phyloP scores from a whole-genome alignment of 2,329 filamentous ascomycete species.

The Aspergillus fischeri region DNA sequence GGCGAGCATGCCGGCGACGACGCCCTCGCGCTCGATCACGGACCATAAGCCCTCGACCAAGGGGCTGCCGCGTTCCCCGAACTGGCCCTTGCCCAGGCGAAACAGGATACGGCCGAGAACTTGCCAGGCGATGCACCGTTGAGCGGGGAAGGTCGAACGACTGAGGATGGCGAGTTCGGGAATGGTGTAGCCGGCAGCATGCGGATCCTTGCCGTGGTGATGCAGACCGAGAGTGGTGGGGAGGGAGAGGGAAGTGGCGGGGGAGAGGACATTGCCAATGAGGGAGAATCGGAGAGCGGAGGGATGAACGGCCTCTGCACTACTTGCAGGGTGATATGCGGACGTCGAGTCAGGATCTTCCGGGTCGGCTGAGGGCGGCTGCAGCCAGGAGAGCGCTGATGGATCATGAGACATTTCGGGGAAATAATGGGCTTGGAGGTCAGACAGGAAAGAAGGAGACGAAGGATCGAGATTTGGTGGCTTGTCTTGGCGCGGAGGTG shows the following conservation, averaged over 20 bases:
- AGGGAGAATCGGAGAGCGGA: conserved; percentile 87
- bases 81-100: conserved; percentile 70
- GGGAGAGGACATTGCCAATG: conserved; percentile 72
- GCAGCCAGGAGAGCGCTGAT: conserved; percentile 85
- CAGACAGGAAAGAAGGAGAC: conserved; percentile 75
- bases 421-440: conserved; percentile 91
- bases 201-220: conserved; percentile 87
- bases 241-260: conserved; percentile 67
- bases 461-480: conserved; percentile 75
- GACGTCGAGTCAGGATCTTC: conserved; percentile 62
- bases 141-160: conserved; percentile 75
- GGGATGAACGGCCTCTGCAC: conserved; percentile 59
- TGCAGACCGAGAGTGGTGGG: conserved; percentile 78
- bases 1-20: conserved; percentile 71
- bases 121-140: conserved; percentile 88
- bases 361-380: conserved; percentile 62
- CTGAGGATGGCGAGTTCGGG: conserved; percentile 77
- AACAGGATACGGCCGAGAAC: conserved; percentile 83
- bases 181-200: conserved; percentile 91
- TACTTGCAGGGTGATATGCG: conserved; percentile 75
- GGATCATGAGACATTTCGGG: conserved; percentile 81
- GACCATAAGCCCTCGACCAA: conserved; percentile 79
- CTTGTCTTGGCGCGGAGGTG: conserved; percentile 42
- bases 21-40: conserved; percentile 68
- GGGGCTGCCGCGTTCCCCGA: conserved; percentile 57